Evolutionary conservation across 2,329 filamentous ascomycete species (phyloP).

Genomic region (Bisporella sp.): DNA sequence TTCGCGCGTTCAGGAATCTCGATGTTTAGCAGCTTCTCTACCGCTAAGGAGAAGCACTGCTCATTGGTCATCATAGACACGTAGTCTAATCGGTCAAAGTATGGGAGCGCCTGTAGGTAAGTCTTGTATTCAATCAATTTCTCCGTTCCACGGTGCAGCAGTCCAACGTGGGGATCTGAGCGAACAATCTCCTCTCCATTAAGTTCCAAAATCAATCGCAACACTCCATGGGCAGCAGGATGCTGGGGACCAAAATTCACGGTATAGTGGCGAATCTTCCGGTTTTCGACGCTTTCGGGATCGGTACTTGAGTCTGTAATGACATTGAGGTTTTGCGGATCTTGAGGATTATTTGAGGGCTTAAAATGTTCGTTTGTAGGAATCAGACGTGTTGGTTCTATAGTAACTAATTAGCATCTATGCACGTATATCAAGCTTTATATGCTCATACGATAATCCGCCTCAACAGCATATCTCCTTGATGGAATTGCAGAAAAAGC

Average conservation of each 20-base stretch:
- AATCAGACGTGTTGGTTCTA: conserved; percentile 40
- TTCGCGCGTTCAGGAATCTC: conserved; percentile 94
- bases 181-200: conserved; percentile 97
- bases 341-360: conserved; percentile 44
- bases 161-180: conserved; percentile 91
- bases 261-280: conserved; percentile 97
- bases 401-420: background rate
- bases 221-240: conserved; percentile 94
- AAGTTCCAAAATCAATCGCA: conserved; percentile 94
- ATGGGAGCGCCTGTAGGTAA: conserved; percentile 94
- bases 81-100: conserved; percentile 98
- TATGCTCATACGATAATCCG: conserved; percentile 35
- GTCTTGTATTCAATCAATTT: conserved; percentile 99
- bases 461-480: conserved; percentile 49
- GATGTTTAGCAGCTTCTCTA: conserved; percentile 96
- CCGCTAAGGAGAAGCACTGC: conserved; percentile 90
- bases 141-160: conserved; percentile 95
- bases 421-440: background rate
- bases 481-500: conserved; percentile 59
- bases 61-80: conserved; percentile 99
- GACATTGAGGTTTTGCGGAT: conserved; percentile 17
- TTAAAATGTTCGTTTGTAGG: conserved; percentile 59
- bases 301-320: conserved; percentile 34
- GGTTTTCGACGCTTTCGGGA: conserved; percentile 41
- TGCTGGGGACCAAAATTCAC: conserved; percentile 99